Base-by-base conservation (phyloP, 139 green algal species). In the Ettlia oleoabundans region DNA sequence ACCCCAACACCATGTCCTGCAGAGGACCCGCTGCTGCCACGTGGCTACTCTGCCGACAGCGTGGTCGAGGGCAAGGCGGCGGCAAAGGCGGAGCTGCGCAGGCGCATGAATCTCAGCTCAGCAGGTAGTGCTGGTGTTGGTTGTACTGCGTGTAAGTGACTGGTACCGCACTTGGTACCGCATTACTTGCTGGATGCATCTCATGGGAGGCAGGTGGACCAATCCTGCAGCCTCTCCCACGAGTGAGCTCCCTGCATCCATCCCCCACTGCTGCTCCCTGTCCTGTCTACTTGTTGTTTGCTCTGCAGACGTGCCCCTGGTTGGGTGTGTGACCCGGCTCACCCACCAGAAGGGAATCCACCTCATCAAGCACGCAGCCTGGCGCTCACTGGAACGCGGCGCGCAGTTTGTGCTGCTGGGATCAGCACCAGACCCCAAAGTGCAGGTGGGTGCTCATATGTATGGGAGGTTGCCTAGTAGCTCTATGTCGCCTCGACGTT, bases 401-500 rank as follows among this genome's bases (percentile, higher is more conserved):
- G 94, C 83, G 0, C 97, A 99, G 92, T 99, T 99, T 85, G 96
- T 99, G 81, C 92, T 99, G 78, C 96, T 99, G 47, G 97, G 97
- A 35, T 96, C 91, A 35, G 96, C 95, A 6, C 95, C 94, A 3
- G 96, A 98, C 83, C 87, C 91, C 9, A 80, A 75, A 18, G 90
- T 97, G 65, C 90, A 84, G 78, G 78, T 78, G 64, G 1, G 76
- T n/a, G 53, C n/a, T n/a, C n/a, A n/a, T n/a, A n/a, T n/a, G n/a
- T n/a, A n/a, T n/a, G n/a, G n/a, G n/a, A n/a, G n/a, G n/a, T n/a
- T n/a, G n/a, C n/a, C n/a, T n/a, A n/a, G n/a, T n/a, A n/a, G n/a
- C n/a, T n/a, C n/a, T n/a, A n/a, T n/a, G n/a, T n/a, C n/a, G n/a
- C n/a, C n/a, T n/a, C n/a, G n/a, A n/a, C n/a, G n/a, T n/a, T n/a